Conservation (phyloP, 805 yeast species). For the Clavispora santaluciae region DNA sequence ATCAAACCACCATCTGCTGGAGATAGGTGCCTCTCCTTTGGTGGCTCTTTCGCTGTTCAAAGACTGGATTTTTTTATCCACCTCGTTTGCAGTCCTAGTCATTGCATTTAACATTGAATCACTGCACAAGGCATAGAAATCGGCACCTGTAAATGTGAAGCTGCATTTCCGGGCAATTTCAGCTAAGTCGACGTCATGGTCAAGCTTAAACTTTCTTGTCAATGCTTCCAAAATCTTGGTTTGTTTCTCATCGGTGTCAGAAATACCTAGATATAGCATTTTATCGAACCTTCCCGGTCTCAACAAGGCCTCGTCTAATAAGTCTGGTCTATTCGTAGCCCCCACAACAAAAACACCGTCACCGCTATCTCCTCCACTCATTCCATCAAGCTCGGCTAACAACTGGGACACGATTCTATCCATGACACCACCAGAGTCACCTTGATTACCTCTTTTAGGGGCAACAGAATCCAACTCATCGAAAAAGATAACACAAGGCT, state of each 20-base stretch:
- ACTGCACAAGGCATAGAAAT: slow-evolving; percentile 91
- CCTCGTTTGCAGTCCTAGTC: slow-evolving; percentile 79
- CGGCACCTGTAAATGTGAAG: slow-evolving; percentile 95
- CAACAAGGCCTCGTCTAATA: slow-evolving; percentile 86
- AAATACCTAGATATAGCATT: slow-evolving; percentile 86
- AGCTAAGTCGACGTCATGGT: slow-evolving; percentile 52
- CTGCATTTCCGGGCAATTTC: slow-evolving; percentile 68
- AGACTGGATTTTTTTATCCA: slow-evolving; percentile 57
- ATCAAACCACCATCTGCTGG: slow-evolving; percentile 89
- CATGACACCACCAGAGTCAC: slow-evolving; percentile 99
- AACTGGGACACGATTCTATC: slow-evolving; percentile 95
- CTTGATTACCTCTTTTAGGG: slow-evolving; percentile 97
- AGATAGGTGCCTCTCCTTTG: slow-evolving; percentile 40
- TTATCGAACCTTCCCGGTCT: slow-evolving; percentile 96
- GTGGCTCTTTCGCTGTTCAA: slow-evolving; percentile 39
- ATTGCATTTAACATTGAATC: slow-evolving; percentile 96
- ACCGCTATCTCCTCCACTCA: slow-evolving; percentile 60
- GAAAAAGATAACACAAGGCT: slow-evolving; percentile 95
- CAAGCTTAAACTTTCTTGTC: slow-evolving; percentile 73
- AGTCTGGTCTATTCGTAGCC: slow-evolving; percentile 96
- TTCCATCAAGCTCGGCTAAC: slow-evolving; percentile 92
- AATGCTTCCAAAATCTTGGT: slow-evolving; percentile 79
- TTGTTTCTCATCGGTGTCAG: slow-evolving; percentile 89
- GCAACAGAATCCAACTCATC: slow-evolving; percentile 98
- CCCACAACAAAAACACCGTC: slow-evolving; percentile 97